These are phyloP conservation scores for Annona cherimola DNA, from an alignment of 164 flowering plant genomes.

Conservation along the genomic window DNA sequence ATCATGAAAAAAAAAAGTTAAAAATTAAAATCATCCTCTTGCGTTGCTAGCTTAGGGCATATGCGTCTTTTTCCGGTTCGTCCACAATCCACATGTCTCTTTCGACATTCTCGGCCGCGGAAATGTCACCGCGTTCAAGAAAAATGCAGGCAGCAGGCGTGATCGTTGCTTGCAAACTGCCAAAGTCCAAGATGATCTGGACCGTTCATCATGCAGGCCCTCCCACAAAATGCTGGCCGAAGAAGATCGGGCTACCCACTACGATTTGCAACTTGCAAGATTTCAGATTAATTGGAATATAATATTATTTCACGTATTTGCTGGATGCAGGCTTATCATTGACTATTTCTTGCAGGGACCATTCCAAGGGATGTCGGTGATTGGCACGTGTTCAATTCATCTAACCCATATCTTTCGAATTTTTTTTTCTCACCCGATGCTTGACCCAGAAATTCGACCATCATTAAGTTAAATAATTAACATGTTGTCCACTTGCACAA, in stretches of 20 bases:
- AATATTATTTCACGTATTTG: not conserved
- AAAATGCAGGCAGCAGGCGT: not conserved
- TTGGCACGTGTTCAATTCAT: not conserved
- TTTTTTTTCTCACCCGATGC: too few species aligned
- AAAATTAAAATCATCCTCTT: not conserved
- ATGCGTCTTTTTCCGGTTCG: not conserved
- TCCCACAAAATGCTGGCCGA: not conserved
- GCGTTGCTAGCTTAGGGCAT: not conserved
- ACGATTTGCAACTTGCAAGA: not conserved
- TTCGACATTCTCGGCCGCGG: not conserved
- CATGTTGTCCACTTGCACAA: not conserved
- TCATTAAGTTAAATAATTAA: too few species aligned
- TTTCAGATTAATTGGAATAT: not conserved
- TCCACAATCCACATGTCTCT: not conserved
- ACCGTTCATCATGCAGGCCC: not conserved
- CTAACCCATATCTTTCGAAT: too few species aligned
- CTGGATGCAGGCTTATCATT: not conserved
- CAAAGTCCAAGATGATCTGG: not conserved
- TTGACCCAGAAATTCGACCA: too few species aligned
- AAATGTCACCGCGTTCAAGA: not conserved
- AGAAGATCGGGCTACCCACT: not conserved
- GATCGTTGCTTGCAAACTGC: not conserved
- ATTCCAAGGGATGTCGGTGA: too few species aligned
- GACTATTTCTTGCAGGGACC: not conserved
- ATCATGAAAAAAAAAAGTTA: not conserved